A percentile compares a stretch with the other conserved stretches of the same genome.
Conservation (phyloP, 2,329 filamentous ascomycete species). For the Colletotrichum filicis region DNA sequence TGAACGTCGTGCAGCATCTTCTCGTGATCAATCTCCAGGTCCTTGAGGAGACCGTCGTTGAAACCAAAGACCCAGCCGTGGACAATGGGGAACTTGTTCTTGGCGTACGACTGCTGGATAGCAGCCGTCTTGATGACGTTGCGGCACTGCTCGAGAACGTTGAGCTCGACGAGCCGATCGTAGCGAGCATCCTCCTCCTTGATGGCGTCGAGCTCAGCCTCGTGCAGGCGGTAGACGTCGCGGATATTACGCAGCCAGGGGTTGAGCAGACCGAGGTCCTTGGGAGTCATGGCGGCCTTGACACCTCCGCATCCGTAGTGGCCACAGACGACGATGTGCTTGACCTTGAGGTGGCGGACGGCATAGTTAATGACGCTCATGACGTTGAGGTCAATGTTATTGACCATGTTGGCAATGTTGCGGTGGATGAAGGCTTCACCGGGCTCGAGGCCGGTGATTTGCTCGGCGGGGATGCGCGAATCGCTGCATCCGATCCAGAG, state of each 20-base stretch:
- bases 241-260: conserved; percentile 81
- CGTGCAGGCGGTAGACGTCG: conserved; percentile 78
- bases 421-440: conserved; percentile 94
- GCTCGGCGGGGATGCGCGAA: conserved; percentile 90
- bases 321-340: conserved; percentile 83
- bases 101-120: conserved; percentile 77
- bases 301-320: conserved; percentile 84
- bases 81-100: conserved; percentile 74
- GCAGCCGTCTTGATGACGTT: conserved; percentile 83
- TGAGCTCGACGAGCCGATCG: conserved; percentile 82
- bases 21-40: conserved; percentile 72
- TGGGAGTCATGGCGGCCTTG: conserved; percentile 78
- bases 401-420: conserved; percentile 92
- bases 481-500: conserved; percentile 94
- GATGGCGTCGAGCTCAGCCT: conserved; percentile 75
- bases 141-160: conserved; percentile 82
- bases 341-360: conserved; percentile 82
- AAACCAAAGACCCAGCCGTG: conserved; percentile 82
- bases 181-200: conserved; percentile 69
- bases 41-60: conserved; percentile 73
- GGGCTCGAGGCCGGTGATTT: conserved; percentile 83
- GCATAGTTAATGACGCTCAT: conserved; percentile 89
- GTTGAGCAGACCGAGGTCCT: conserved; percentile 77
- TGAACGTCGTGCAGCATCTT: conserved; percentile 67
- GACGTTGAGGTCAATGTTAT: conserved; percentile 81